These are phyloP conservation scores for Pichia sp. DNA, from an alignment of 1,139 yeast genomes.

Conservation along the genomic window DNA sequence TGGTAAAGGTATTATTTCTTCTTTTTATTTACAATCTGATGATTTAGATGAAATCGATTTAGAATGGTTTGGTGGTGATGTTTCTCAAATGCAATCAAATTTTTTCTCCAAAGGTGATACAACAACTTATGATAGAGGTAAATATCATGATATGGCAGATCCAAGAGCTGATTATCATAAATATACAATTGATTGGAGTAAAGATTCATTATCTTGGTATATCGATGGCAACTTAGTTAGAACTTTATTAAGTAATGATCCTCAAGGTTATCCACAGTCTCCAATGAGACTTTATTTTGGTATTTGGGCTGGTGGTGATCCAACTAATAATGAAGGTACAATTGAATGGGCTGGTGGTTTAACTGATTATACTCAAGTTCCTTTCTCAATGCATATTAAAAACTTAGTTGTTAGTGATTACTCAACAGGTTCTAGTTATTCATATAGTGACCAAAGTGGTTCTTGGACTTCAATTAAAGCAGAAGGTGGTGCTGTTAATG, in stretches of 20 bases:
- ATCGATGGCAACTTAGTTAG: slow-evolving; percentile 40
- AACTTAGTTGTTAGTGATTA: slow-evolving; percentile 64
- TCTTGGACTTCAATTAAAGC: slow-evolving; percentile 64
- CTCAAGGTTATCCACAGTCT: slow-evolving; percentile 45
- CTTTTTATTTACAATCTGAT: slow-evolving; percentile 77
- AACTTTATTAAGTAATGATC: slow-evolving; percentile 35
- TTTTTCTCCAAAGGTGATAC: slow-evolving; percentile 78
- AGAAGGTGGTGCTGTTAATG: slow-evolving; percentile 56
- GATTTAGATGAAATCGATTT: slow-evolving; percentile 83
- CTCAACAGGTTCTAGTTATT: slow-evolving; percentile 67
- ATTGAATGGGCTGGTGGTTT: slow-evolving; percentile 56
- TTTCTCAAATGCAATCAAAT: slow-evolving; percentile 68
- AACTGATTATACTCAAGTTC: slow-evolving; percentile 45
- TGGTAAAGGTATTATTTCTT: slow-evolving; percentile 73
- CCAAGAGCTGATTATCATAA: slow-evolving; percentile 61
- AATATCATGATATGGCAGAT: slow-evolving; percentile 51
- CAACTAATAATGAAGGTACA: slow-evolving; percentile 42
- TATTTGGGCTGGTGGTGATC: slow-evolving; percentile 57
- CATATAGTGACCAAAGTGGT: slow-evolving; percentile 61
- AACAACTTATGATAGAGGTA: slow-evolving; percentile 73
- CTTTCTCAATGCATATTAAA: slow-evolving; percentile 58
- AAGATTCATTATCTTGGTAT: slow-evolving; percentile 46
- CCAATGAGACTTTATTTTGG: slow-evolving; percentile 45
- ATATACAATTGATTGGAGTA: slow-evolving; percentile 79
- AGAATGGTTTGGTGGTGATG: slow-evolving; percentile 79